A percentile compares a stretch with the other conserved stretches of the same genome.
phyloP scores from a whole-genome alignment of 2,329 filamentous ascomycete species.

The Ampelomyces quisqualis region DNA sequence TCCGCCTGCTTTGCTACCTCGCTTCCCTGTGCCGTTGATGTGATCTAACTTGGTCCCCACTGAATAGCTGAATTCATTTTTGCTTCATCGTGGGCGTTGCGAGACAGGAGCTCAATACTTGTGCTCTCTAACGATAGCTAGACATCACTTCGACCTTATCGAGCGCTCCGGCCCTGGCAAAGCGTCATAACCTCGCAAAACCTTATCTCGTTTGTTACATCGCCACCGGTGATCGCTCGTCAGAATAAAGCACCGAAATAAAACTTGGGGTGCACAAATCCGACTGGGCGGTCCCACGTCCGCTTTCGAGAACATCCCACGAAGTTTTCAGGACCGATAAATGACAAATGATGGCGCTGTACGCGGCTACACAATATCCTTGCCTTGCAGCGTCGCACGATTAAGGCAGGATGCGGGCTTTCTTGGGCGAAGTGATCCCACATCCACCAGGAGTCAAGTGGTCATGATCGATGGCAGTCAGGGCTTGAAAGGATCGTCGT shows the following conservation, averaged over 20 bases:
- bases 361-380: slow-evolving; percentile 24
- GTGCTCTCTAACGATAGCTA: background rate
- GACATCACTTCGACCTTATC: too few relatives aligned
- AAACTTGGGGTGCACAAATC: too few relatives aligned
- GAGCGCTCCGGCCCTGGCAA: too few relatives aligned
- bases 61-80: slow-evolving; percentile 19
- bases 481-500: slow-evolving; percentile 22
- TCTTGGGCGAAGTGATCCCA: slow-evolving; percentile 24
- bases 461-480: slow-evolving; percentile 29
- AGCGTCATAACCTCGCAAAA: slow-evolving; percentile 15
- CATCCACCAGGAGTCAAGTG: slow-evolving; percentile 17
- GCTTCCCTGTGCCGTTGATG: slow-evolving; percentile 19
- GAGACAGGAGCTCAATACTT: slow-evolving; percentile 21
- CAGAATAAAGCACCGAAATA: too few relatives aligned
- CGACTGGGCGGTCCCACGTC: background rate
- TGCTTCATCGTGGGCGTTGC: slow-evolving; percentile 25
- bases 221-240: background rate
- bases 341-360: slow-evolving; percentile 24
- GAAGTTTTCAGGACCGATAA: slow-evolving; percentile 13
- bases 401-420: slow-evolving; percentile 23
- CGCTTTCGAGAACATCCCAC: slow-evolving; percentile 9
- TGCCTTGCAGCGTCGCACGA: slow-evolving; percentile 32
- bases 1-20: slow-evolving; percentile 30
- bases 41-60: slow-evolving; percentile 22
- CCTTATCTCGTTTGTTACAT: too few relatives aligned